phyloP scores from a whole-genome alignment of 2,329 filamentous ascomycete genomes.

The Aspergillus amoenus region DNA sequence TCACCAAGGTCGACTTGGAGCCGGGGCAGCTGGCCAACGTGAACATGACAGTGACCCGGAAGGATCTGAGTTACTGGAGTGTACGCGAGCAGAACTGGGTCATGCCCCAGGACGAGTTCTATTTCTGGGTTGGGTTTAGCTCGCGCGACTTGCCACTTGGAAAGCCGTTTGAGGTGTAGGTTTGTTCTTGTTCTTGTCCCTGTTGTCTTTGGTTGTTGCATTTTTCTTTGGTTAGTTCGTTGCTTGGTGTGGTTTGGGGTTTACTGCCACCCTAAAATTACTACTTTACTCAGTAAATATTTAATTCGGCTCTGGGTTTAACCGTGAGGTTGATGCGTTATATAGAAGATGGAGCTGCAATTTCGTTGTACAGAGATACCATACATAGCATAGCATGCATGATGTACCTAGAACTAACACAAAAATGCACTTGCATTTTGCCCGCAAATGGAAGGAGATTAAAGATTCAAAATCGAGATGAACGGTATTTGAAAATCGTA shows the following conservation, averaged over 20 bases:
- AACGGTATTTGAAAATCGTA: neutral
- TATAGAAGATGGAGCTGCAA: neutral
- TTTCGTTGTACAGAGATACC: neutral
- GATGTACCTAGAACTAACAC: neutral
- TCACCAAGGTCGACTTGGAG: slow-evolving; percentile 65
- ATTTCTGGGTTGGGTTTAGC: slow-evolving; percentile 38
- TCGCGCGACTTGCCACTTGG: slow-evolving; percentile 34
- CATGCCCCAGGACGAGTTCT: slow-evolving; percentile 47
- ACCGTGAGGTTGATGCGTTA: neutral
- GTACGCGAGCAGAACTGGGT: slow-evolving; percentile 68
- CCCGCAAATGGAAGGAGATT: neutral
- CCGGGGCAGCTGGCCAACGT: slow-evolving; percentile 56
- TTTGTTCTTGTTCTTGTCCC: neutral
- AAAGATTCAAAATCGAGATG: neutral
- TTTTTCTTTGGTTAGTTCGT: neutral
- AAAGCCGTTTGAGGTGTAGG: slow-evolving; percentile 20
- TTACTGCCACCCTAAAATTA: neutral
- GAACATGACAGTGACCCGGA: slow-evolving; percentile 60
- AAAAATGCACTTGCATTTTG: neutral
- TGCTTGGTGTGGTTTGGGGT: neutral
- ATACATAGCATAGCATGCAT: neutral
- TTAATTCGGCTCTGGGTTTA: neutral
- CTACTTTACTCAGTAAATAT: neutral
- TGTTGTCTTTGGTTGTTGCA: no score
- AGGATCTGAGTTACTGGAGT: slow-evolving; percentile 74